Evolutionary conservation across 1,139 yeast species (phyloP).

Genomic region (Yamadazyma atmosphaerica): DNA sequence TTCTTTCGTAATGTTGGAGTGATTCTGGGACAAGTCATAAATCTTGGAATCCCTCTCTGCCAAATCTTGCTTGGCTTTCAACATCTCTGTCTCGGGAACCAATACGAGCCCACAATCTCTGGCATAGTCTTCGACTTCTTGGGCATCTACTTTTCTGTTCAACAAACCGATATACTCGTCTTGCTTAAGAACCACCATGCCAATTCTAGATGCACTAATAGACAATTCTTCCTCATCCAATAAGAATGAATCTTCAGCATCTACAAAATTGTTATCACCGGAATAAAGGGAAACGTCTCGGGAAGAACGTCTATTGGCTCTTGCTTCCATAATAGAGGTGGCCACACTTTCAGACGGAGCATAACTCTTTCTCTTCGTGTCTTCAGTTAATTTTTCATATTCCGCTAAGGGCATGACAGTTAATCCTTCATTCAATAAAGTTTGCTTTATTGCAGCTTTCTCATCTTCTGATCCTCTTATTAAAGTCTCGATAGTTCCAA

Average conservation of each 20-base stretch:
- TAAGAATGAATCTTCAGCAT: constrained; percentile 37
- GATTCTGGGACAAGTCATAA: constrained; percentile 21
- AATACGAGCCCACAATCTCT: constrained; percentile 16
- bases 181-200: constrained; percentile 35
- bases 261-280: constrained; percentile 23
- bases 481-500: constrained; percentile 8
- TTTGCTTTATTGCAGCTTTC: neutral
- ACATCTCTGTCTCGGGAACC: constrained; percentile 26
- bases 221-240: constrained; percentile 29
- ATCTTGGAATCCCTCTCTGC: constrained; percentile 36
- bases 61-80: constrained; percentile 31
- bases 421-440: constrained; percentile 4
- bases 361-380: constrained; percentile 4
- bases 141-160: constrained; percentile 12
- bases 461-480: constrained; percentile 8
- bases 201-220: constrained; percentile 32
- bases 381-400: constrained; percentile 10
- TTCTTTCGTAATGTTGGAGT: constrained; percentile 22
- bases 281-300: constrained; percentile 17
- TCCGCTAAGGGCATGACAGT: constrained; percentile 7
- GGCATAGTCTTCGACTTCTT: constrained; percentile 19
- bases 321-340: constrained; percentile 14
- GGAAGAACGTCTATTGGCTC: constrained; percentile 15
- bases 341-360: constrained; percentile 13
- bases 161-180: constrained; percentile 21